phyloP scores from a whole-genome alignment of 2,329 filamentous ascomycete genomes.

The Fusarium paranaense region DNA sequence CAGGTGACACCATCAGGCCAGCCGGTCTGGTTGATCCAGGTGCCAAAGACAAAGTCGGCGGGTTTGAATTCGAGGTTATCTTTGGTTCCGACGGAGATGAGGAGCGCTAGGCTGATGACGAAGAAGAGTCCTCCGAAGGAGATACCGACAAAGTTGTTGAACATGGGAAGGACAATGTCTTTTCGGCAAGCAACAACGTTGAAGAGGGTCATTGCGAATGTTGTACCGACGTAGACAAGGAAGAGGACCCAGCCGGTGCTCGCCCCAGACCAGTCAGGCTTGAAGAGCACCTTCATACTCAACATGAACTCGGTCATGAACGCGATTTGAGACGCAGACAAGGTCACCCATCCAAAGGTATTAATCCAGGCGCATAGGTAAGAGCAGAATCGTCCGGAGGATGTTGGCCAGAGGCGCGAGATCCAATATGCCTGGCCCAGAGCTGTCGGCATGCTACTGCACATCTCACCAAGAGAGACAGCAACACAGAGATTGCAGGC shows the following conservation, averaged over 20 bases:
- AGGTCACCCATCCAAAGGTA: slow-evolving; percentile 69
- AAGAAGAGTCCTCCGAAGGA: slow-evolving; percentile 65
- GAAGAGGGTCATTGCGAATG: slow-evolving; percentile 59
- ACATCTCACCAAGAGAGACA: slow-evolving; percentile 66
- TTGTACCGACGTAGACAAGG: slow-evolving; percentile 65
- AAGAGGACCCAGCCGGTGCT: slow-evolving; percentile 65
- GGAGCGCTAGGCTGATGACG: slow-evolving; percentile 61
- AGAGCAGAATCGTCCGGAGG: slow-evolving; percentile 60
- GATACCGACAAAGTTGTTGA: slow-evolving; percentile 68
- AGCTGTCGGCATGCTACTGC: slow-evolving; percentile 69
- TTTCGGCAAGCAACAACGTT: slow-evolving; percentile 64
- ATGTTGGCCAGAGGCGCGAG: slow-evolving; percentile 51
- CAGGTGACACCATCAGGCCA: slow-evolving; percentile 68
- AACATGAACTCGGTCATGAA: slow-evolving; percentile 70
- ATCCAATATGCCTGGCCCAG: slow-evolving; percentile 70
- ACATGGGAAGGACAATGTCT: slow-evolving; percentile 54
- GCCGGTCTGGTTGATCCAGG: slow-evolving; percentile 59
- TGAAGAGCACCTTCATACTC: slow-evolving; percentile 67
- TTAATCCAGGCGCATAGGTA: slow-evolving; percentile 72
- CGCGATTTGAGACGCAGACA: slow-evolving; percentile 64
- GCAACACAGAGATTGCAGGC: slow-evolving; percentile 65
- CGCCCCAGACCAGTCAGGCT: slow-evolving; percentile 58
- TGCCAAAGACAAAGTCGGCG: slow-evolving; percentile 63
- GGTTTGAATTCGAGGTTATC: slow-evolving; percentile 59
- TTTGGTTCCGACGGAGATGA: slow-evolving; percentile 63